Evolutionary conservation across 352 stramenopile species (phyloP).

Genomic region (Pythium utonaiense): DNA sequence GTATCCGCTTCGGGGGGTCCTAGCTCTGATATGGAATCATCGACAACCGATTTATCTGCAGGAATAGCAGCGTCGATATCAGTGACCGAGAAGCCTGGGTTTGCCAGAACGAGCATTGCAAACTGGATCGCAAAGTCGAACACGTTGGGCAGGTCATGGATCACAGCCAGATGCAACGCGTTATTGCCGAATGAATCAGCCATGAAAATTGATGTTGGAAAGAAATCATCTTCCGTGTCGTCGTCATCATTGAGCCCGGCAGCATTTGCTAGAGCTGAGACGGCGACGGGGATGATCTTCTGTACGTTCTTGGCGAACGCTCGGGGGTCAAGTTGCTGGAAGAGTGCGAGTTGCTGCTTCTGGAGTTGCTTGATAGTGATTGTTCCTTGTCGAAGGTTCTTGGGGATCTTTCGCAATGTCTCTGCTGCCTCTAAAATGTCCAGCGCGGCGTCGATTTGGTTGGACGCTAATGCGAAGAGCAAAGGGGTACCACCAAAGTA

Average conservation of each 20-base stretch:
- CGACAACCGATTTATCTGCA: neutral
- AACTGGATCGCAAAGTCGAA: constrained; percentile 57
- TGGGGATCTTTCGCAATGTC: constrained; percentile 14
- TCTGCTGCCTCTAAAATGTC: constrained; percentile 35
- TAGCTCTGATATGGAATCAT: neutral
- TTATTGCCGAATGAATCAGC: constrained; percentile 61
- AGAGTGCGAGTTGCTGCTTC: constrained; percentile 11
- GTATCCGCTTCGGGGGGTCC: neutral
- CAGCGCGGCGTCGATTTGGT: constrained; percentile 45
- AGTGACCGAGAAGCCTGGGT: neutral
- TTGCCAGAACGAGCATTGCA: constrained; percentile 34
- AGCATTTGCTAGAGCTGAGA: neutral
- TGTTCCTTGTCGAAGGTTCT: neutral
- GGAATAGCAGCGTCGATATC: constrained; percentile 2
- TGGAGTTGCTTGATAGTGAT: neutral
- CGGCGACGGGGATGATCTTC: neutral
- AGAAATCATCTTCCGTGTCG: constrained; percentile 3
- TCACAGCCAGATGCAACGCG: constrained; percentile 50
- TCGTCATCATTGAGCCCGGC: neutral
- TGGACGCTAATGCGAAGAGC: constrained; percentile 53
- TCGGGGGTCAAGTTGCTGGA: constrained; percentile 7
- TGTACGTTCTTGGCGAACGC: constrained; percentile 15
- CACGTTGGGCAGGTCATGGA: constrained; percentile 50
- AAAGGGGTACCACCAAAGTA: constrained; percentile 63
- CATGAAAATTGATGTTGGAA: constrained; percentile 42